These are phyloP conservation scores for Sphagnum contortum DNA, from an alignment of 225 moss, liverwort and hornwort species.

Conservation along the genomic window DNA sequence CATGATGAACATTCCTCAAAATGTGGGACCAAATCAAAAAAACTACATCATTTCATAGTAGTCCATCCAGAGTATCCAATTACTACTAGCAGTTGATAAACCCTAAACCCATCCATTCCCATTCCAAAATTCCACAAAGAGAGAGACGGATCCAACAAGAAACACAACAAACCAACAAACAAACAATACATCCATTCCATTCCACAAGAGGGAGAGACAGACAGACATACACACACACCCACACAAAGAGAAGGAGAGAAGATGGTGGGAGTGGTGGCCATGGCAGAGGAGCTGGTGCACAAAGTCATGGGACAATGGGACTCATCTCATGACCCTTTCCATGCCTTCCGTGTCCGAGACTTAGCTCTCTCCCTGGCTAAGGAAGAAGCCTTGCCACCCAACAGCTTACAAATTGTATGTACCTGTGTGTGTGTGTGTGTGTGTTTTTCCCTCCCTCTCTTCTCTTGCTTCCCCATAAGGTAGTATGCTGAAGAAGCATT, in stretches of 20 bases:
- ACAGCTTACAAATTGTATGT: constrained; percentile 56
- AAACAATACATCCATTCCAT: background rate
- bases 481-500: too few species aligned
- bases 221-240: background rate
- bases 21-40: too few species aligned
- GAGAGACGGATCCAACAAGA: too few species aligned
- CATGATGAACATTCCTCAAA: too few species aligned
- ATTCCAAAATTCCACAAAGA: too few species aligned
- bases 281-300: constrained; percentile 78
- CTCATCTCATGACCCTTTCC: constrained; percentile 80
- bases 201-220: background rate
- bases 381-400: constrained; percentile 50
- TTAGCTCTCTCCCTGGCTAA: constrained; percentile 68
- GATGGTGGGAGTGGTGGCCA: constrained; percentile 37
- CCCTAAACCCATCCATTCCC: too few species aligned
- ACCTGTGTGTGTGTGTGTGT: background rate
- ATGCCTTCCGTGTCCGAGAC: constrained; percentile 67
- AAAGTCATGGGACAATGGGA: constrained; percentile 82
- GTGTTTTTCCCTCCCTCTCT: too few species aligned
- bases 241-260: constrained; percentile 13
- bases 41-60: too few species aligned
- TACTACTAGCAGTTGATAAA: too few species aligned
- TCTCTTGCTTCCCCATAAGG: too few species aligned
- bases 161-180: too few species aligned
- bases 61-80: too few species aligned